Evolutionary conservation across 306 rosid species (phyloP).

Genomic region (Lathyrus aphaca): DNA sequence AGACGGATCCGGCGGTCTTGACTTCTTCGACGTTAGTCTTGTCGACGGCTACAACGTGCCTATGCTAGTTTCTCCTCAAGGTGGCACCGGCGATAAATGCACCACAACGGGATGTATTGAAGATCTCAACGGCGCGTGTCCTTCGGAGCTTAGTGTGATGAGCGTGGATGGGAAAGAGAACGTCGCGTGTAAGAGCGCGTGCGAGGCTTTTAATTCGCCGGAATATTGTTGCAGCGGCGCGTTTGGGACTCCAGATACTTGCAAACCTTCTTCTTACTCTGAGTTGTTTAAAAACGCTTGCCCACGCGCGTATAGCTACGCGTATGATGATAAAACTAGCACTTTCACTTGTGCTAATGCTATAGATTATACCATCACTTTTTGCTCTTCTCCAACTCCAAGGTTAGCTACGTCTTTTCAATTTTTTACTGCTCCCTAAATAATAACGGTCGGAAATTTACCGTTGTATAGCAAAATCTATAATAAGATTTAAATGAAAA

Average conservation of each 20-base stretch:
- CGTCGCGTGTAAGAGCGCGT: slow-evolving; percentile 87
- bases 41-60: slow-evolving; percentile 91
- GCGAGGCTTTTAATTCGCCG: slow-evolving; percentile 68
- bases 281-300: slow-evolving; percentile 75
- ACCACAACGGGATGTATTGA: slow-evolving; percentile 62
- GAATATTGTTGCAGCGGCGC: slow-evolving; percentile 83
- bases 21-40: slow-evolving; percentile 82
- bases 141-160: slow-evolving; percentile 67
- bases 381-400: slow-evolving; percentile 70
- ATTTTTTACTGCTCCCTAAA: neutral
- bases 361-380: slow-evolving; percentile 68
- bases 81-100: slow-evolving; percentile 68
- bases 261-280: slow-evolving; percentile 77
- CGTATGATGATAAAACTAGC: slow-evolving; percentile 78
- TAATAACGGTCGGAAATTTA: neutral
- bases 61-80: slow-evolving; percentile 66
- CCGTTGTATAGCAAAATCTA: neutral
- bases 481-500: too few relatives aligned
- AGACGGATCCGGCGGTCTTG: slow-evolving; percentile 71
- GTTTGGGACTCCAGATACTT: slow-evolving; percentile 58
- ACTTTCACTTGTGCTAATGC: slow-evolving; percentile 80
- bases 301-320: slow-evolving; percentile 90
- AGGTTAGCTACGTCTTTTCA: slow-evolving; percentile 40
- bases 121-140: slow-evolving; percentile 77
- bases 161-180: slow-evolving; percentile 42